These are phyloP conservation scores for Tirmania nivea DNA, from an alignment of 495 filamentous ascomycete genomes.

Conservation along the genomic window DNA sequence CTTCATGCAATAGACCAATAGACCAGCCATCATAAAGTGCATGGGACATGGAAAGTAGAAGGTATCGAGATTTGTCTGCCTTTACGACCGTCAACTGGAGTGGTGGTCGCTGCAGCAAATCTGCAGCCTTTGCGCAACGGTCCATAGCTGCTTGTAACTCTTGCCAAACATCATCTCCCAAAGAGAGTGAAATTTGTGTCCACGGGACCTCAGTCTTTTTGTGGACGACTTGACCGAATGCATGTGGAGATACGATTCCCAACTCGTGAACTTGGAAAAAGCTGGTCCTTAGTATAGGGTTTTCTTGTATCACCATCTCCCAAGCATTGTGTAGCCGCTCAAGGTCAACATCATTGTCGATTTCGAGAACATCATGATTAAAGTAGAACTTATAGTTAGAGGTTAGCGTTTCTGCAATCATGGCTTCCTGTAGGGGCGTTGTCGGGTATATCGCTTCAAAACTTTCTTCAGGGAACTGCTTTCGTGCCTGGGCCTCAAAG, in stretches of 20 bases:
- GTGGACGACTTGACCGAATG: constrained; percentile 46
- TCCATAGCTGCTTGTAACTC: constrained; percentile 16
- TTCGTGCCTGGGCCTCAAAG: constrained; percentile 20
- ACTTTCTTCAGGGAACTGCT: constrained; percentile 15
- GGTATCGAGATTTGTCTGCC: constrained; percentile 20
- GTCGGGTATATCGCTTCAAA: constrained; percentile 37
- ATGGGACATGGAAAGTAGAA: constrained; percentile 53
- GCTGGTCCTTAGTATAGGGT: constrained; percentile 51
- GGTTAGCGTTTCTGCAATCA: constrained; percentile 51
- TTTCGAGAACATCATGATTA: constrained; percentile 48
- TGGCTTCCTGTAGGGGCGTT: constrained; percentile 61
- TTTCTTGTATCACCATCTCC: constrained; percentile 30
- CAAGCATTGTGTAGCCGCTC: constrained; percentile 36
- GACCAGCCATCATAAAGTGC: constrained; percentile 66
- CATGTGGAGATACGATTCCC: constrained; percentile 19
- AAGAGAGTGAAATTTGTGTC: constrained; percentile 6
- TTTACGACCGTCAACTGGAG: constrained; percentile 19
- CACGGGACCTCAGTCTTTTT: constrained; percentile 7
- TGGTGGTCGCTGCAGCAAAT: constrained; percentile 13
- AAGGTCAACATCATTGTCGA: constrained; percentile 29
- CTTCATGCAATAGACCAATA: constrained; percentile 40
- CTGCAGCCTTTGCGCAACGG: constrained; percentile 1
- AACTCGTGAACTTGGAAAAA: constrained; percentile 43
- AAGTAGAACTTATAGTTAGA: constrained; percentile 51
- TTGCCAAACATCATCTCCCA: constrained; percentile 7